Evolutionary conservation across 2,329 filamentous ascomycete species (phyloP).

Genomic region (Calonectria fujianensis): DNA sequence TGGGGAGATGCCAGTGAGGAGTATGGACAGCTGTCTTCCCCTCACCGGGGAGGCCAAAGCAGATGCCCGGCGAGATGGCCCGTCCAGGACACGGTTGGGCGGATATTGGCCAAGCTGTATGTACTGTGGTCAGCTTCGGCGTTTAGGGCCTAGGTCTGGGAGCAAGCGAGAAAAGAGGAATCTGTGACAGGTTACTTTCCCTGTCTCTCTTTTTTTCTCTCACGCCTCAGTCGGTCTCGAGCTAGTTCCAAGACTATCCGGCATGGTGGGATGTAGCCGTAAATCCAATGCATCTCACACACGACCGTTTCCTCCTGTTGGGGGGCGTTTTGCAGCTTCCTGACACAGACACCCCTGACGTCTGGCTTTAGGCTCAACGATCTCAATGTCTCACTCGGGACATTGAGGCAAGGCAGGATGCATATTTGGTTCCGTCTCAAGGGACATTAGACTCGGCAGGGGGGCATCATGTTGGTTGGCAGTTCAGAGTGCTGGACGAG

Average conservation of each 20-base stretch:
- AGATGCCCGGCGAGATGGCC: constrained; percentile 32
- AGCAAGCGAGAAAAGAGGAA: constrained; percentile 36
- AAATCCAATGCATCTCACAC: constrained; percentile 17
- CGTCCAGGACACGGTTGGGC: constrained; percentile 9
- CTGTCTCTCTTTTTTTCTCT: neutral
- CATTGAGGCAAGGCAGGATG: constrained; percentile 28
- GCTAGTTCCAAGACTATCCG: constrained; percentile 22
- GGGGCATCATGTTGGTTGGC: constrained; percentile 30
- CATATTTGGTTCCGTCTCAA: constrained; percentile 34
- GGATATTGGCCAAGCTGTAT: constrained; percentile 22
- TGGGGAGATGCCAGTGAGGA: constrained; percentile 12
- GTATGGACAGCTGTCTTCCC: constrained; percentile 15
- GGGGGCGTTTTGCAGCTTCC: neutral
- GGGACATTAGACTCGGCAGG: constrained; percentile 39
- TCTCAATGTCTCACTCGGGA: constrained; percentile 41
- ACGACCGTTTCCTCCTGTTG: constrained; percentile 25
- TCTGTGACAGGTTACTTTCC: constrained; percentile 19
- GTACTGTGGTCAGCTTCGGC: constrained; percentile 22
- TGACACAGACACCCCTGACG: constrained; percentile 8
- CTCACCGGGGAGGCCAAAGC: constrained; percentile 26
- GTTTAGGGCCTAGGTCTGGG: neutral
- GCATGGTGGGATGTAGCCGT: constrained; percentile 9
- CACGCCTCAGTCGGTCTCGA: constrained; percentile 15
- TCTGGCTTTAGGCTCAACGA: constrained; percentile 27
- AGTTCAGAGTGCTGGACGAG: constrained; percentile 44